A percentile compares a stretch with the other conserved stretches of the same genome.
phyloP scores from a whole-genome alignment of 495 filamentous ascomycete genomes.

The Penicillium bialowiezense region DNA sequence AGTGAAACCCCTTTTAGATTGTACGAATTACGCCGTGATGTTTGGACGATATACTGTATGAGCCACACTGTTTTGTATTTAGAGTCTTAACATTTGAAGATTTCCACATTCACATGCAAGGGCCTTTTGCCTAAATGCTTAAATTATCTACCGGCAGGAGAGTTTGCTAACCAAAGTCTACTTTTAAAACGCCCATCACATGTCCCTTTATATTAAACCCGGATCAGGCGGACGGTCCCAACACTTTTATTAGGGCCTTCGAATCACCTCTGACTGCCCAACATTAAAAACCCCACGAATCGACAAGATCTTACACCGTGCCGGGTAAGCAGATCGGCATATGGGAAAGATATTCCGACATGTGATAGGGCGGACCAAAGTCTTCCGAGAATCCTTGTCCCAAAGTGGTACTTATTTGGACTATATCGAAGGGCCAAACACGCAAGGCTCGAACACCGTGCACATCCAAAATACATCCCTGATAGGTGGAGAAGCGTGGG shows the following conservation, averaged over 20 bases:
- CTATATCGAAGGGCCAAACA: no score
- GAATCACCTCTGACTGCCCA: no score
- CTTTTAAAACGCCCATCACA: slow-evolving; percentile 1
- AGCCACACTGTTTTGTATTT: no score
- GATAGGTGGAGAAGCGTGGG: background rate
- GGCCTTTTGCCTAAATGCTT: slow-evolving; percentile 1
- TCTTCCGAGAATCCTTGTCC: slow-evolving; percentile 2
- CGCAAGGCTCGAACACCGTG: no score
- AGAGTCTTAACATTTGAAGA: background rate
- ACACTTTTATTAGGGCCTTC: background rate
- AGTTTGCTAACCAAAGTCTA: background rate
- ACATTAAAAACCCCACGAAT: no score
- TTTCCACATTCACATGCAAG: background rate
- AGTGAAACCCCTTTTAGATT: no score
- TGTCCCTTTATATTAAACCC: background rate
- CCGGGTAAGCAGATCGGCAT: background rate
- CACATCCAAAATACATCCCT: background rate
- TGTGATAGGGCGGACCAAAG: slow-evolving; percentile 7
- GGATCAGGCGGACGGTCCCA: background rate
- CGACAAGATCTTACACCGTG: background rate
- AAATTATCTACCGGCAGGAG: background rate
- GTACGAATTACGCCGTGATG: no score
- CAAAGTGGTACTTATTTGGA: no score
- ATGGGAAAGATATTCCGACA: slow-evolving; percentile 1
- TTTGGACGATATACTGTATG: no score